phyloP scores from a whole-genome alignment of 805 yeast species.

The Ogataea angusta region DNA sequence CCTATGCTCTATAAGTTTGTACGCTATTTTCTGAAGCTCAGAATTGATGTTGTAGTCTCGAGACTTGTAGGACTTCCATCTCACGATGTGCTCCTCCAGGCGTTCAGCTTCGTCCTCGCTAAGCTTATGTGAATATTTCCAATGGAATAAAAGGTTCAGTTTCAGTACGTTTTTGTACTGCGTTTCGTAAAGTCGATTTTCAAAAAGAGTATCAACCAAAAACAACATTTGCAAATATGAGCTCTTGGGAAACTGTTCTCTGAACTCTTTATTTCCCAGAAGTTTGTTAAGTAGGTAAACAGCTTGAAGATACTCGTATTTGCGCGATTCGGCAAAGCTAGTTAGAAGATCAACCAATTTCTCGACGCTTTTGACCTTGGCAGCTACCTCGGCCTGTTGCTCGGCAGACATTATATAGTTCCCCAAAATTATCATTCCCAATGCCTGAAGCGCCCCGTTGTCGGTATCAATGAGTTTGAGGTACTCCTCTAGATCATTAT shows the following conservation, averaged over 20 bases:
- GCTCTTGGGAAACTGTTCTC: neutral
- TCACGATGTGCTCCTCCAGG: neutral
- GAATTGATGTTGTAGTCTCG: neutral
- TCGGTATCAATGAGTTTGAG: neutral
- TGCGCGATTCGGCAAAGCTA: neutral
- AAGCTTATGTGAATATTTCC: neutral
- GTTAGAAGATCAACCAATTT: constrained; percentile 4
- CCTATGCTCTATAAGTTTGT: constrained; percentile 4
- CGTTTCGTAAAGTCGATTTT: neutral
- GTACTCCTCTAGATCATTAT: constrained; percentile 15
- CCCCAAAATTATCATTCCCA: constrained; percentile 18
- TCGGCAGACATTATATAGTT: constrained; percentile 16
- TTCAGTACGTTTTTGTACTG: neutral
- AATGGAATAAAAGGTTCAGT: neutral
- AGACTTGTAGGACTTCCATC: neutral
- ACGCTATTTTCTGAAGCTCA: constrained; percentile 7
- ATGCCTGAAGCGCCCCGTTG: constrained; percentile 1
- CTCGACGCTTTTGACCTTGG: neutral
- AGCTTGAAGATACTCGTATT: constrained; percentile 4
- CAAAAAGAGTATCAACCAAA: neutral
- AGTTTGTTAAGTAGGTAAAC: constrained; percentile 16
- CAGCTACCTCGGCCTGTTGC: constrained; percentile 5
- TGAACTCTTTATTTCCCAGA: constrained; percentile 3
- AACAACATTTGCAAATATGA: neutral
- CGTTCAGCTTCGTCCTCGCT: neutral